Evolutionary conservation across 345 rosid species (phyloP).

Genomic region (Mangifera indica): DNA sequence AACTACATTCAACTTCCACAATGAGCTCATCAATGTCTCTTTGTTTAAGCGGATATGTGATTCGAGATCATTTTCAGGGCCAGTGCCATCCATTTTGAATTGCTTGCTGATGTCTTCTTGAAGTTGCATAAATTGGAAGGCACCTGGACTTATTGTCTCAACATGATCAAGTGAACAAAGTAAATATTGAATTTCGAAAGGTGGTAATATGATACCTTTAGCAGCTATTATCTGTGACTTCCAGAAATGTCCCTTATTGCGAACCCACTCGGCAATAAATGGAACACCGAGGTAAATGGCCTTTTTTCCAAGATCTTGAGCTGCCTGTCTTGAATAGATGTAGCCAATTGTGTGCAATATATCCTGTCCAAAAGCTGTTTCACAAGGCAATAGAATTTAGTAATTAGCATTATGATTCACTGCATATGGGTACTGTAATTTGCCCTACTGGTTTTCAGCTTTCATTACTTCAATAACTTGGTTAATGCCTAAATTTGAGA

Average conservation of each 20-base stretch:
- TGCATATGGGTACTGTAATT: neutral
- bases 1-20: conserved; percentile 90
- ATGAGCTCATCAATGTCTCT: conserved; percentile 72
- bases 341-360: conserved; percentile 60
- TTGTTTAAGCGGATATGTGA: conserved; percentile 66
- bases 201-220: conserved; percentile 39
- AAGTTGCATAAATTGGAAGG: conserved; percentile 83
- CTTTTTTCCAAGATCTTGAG: conserved; percentile 73
- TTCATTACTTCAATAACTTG: too few species aligned
- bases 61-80: conserved; percentile 61
- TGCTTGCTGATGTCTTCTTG: conserved; percentile 74
- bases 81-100: conserved; percentile 57
- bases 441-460: neutral
- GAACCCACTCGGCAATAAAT: conserved; percentile 68
- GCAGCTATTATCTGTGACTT: conserved; percentile 76
- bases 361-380: conserved; percentile 57
- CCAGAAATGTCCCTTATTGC: conserved; percentile 71
- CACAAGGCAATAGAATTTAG: conserved; percentile 5
- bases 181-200: neutral
- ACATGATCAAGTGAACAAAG: neutral
- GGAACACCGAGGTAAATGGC: conserved; percentile 70
- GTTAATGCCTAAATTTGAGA: too few species aligned
- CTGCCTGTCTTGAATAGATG: conserved; percentile 60
- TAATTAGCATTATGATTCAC: neutral
- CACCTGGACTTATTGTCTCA: conserved; percentile 49